phyloP scores from a whole-genome alignment of 2,329 filamentous ascomycete species.

The Colletotrichum sp. region DNA sequence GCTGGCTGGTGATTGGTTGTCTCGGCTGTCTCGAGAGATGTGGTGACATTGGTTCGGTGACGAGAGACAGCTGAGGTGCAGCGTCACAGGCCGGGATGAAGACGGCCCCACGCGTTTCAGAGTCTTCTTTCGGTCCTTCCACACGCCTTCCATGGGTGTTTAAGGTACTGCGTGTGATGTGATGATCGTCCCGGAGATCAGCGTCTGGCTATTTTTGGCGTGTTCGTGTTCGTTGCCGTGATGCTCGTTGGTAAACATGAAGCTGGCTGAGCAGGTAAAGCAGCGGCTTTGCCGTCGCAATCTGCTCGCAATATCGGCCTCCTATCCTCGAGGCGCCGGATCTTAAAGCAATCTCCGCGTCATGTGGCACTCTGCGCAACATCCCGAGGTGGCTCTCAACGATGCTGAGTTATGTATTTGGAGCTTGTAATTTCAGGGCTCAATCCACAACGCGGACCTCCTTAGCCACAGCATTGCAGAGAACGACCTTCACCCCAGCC shows the following conservation, averaged over 20 bases:
- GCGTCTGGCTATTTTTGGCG: constrained; percentile 9
- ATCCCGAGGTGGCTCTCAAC: neutral
- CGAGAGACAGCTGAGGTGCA: constrained; percentile 4
- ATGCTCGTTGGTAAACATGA: neutral
- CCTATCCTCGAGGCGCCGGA: neutral
- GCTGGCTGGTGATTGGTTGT: neutral
- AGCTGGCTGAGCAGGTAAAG: neutral
- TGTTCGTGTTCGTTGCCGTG: neutral
- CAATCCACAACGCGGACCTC: constrained; percentile 51
- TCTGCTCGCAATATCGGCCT: neutral
- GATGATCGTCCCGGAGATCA: neutral
- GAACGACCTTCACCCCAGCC: constrained; percentile 83
- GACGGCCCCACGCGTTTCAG: constrained; percentile 1
- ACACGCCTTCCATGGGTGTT: neutral
- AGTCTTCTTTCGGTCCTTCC: constrained; percentile 9
- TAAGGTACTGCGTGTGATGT: neutral
- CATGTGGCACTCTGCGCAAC: neutral
- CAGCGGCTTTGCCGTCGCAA: neutral
- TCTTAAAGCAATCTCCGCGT: constrained; percentile 13
- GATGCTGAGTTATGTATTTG: neutral
- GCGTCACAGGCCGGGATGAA: neutral
- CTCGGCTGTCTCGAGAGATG: neutral
- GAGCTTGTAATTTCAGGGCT: neutral
- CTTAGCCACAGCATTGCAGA: constrained; percentile 69
- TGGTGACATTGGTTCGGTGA: neutral